Percentiles rank a stretch among this genome's conserved stretches.
Conservation (phyloP, 2,329 filamentous ascomycete species). For the Trichoderma sp. region DNA sequence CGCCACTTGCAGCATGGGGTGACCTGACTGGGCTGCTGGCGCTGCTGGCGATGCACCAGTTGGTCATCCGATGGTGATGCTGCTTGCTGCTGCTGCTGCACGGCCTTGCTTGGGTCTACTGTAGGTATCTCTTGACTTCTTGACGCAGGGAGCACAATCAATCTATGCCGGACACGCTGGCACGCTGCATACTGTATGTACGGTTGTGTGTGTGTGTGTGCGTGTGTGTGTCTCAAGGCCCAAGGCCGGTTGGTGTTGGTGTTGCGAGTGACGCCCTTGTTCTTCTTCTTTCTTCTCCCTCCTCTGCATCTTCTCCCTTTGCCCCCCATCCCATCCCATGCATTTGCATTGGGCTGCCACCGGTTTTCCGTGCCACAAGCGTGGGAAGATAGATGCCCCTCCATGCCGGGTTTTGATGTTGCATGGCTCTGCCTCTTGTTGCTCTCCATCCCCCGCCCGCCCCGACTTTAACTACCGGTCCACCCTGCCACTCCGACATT, state of each 20-base stretch:
- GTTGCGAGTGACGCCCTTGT: not conserved
- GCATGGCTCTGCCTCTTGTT: conserved; percentile 1
- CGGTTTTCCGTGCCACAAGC: not conserved
- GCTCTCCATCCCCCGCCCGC: conserved; percentile 15
- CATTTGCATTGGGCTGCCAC: conserved; percentile 22
- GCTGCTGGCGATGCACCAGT: conserved; percentile 14
- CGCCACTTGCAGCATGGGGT: conserved; percentile 11
- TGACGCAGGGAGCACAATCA: not conserved
- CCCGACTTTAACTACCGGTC: conserved; percentile 20
- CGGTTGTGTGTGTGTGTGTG: not conserved
- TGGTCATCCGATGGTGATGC: conserved; percentile 18
- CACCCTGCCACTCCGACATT: conserved; percentile 21
- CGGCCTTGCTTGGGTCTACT: not conserved
- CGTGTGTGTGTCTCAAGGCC: not conserved
- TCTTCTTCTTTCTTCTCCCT: not conserved
- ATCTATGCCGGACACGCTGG: conserved; percentile 20
- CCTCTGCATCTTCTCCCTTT: not conserved
- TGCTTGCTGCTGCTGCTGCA: conserved; percentile 11
- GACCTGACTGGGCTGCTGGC: not conserved
- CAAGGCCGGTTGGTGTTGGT: not conserved
- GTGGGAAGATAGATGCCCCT: conserved; percentile 17
- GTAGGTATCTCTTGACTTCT: not conserved
- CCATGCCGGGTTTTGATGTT: conserved; percentile 20
- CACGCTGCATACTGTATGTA: not conserved
- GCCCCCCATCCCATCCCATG: not conserved